Evolutionary conservation across 257 asterid genomes (phyloP).

Genomic region (Primulina eburnea): DNA sequence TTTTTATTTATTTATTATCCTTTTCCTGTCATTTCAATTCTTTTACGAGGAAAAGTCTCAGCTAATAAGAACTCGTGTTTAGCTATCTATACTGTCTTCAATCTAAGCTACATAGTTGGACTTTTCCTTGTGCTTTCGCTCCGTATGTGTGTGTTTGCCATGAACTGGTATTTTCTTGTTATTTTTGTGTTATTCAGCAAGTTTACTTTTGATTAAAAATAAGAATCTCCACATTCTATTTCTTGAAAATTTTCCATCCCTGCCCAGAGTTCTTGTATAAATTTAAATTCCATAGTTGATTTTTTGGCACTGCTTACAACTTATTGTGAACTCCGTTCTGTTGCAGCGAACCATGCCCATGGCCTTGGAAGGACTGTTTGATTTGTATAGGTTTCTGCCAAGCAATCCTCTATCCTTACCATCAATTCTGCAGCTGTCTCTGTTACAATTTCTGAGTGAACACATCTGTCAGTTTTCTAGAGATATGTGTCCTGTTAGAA

Average conservation of each 20-base stretch:
- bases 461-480: conserved; percentile 54
- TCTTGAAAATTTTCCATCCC: conserved; percentile 11
- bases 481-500: conserved; percentile 36
- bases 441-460: conserved; percentile 45
- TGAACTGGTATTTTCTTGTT: not conserved
- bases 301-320: conserved; percentile 24
- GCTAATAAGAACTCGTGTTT: not conserved
- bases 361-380: conserved; percentile 66
- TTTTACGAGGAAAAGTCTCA: not conserved
- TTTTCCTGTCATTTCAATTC: not conserved
- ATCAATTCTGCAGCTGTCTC: conserved; percentile 57
- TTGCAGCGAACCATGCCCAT: conserved; percentile 78
- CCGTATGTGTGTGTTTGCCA: not conserved
- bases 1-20: not conserved
- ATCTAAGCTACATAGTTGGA: not conserved
- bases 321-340: conserved; percentile 27
- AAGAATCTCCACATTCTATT: not conserved
- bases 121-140: not conserved
- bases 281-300: conserved; percentile 18
- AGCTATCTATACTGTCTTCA: not conserved
- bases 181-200: not conserved
- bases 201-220: not conserved
- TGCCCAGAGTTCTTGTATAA: not conserved
- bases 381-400: conserved; percentile 67
- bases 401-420: conserved; percentile 61